phyloP scores from a whole-genome alignment of 495 filamentous ascomycete species.

The Lasiosphaeria ovina region DNA sequence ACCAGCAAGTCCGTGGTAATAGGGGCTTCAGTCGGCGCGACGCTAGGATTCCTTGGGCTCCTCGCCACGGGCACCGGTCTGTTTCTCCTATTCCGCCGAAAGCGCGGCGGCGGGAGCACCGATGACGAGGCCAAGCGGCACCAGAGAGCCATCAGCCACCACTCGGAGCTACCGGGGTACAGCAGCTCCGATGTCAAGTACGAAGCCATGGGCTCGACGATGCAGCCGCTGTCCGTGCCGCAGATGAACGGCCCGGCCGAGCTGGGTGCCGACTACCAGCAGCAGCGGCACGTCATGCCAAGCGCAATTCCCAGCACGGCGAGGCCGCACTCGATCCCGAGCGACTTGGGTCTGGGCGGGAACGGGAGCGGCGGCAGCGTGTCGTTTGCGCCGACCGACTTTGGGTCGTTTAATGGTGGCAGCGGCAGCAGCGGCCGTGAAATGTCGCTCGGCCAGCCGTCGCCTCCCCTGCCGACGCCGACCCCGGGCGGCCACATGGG shows the following conservation, averaged over 20 bases:
- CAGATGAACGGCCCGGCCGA: slow-evolving; percentile 3
- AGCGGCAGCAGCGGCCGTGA: no score
- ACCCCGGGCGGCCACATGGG: no score
- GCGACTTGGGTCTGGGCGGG: neutral
- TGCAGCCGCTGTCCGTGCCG: neutral
- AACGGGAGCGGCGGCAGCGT: neutral
- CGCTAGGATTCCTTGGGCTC: slow-evolving; percentile 1
- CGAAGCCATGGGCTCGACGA: neutral
- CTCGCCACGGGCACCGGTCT: neutral
- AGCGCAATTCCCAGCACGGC: neutral
- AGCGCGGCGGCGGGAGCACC: neutral
- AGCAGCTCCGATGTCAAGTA: slow-evolving; percentile 1
- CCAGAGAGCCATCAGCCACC: neutral
- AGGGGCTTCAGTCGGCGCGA: slow-evolving; percentile 12
- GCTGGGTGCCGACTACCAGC: neutral
- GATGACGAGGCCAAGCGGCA: neutral
- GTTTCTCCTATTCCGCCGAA: neutral
- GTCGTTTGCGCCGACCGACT: neutral
- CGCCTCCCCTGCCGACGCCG: no score
- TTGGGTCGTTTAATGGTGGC: no score
- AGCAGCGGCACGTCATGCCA: neutral
- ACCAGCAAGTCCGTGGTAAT: neutral
- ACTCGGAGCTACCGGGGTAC: slow-evolving; percentile 10
- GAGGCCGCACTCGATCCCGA: neutral
- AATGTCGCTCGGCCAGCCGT: no score